Percentiles rank a stretch among this genome's conserved stretches.
Conservation (phyloP, 2,329 filamentous ascomycete genomes). For the Epicoccum nigrum region DNA sequence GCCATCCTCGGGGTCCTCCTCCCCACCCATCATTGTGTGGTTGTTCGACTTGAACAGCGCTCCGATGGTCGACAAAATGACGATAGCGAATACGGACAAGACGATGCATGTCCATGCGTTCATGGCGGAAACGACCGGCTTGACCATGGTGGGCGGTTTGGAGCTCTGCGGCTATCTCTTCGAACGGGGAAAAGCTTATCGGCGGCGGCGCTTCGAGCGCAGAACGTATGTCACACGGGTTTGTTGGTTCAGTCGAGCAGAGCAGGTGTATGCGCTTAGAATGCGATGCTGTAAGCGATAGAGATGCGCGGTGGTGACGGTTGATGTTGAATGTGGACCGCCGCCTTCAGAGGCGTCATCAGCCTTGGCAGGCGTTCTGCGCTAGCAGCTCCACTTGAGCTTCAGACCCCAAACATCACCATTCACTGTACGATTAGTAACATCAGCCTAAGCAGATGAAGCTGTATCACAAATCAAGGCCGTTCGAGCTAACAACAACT, state of each 20-base stretch:
- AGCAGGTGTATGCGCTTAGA: not conserved
- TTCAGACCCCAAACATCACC: not conserved
- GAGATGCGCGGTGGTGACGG: not conserved
- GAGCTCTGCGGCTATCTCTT: constrained; percentile 13
- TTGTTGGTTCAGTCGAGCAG: not conserved
- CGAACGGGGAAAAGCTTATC: constrained; percentile 20
- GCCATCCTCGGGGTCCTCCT: constrained; percentile 72
- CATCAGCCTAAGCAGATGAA: not conserved
- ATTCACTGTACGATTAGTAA: not conserved
- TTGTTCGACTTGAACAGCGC: constrained; percentile 76
- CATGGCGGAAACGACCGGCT: constrained; percentile 88
- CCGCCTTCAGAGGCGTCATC: constrained; percentile 8
- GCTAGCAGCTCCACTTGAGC: not conserved
- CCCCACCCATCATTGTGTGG: constrained; percentile 81
- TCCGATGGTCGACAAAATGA: constrained; percentile 70
- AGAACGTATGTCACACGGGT: not conserved
- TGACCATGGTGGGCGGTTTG: constrained; percentile 74
- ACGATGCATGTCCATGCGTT: constrained; percentile 92
- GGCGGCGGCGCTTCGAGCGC: constrained; percentile 19
- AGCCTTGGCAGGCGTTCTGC: not conserved
- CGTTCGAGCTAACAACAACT: too few relatives aligned
- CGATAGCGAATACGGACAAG: constrained; percentile 68
- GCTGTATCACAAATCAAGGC: too few relatives aligned
- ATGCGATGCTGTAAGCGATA: constrained; percentile 4
- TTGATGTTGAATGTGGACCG: constrained; percentile 5